Evolutionary conservation across 805 yeast species (phyloP), one percentile per base, ranked within the genome.

Genomic region (Kregervanrija delftensis): DNA sequence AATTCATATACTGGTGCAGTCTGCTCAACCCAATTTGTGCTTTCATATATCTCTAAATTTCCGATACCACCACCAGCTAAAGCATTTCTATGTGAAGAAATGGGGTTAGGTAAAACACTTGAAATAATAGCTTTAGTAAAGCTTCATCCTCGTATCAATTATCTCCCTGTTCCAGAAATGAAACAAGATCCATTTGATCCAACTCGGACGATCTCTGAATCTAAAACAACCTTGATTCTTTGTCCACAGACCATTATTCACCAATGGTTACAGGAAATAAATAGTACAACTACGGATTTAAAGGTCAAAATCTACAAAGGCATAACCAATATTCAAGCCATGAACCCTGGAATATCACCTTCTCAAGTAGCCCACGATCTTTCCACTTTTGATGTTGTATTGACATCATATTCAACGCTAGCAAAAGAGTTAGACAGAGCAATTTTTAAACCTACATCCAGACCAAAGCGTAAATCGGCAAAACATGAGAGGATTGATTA

Each of bases 41-140:
- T 63, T 2, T 41, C 57, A 4, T 66, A 56, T 22, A 33, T 47
- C 2, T 28, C 48, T 2, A 39, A 30, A 0, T 43, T 53, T 1
- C 41, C 42, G 13, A 22, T 39, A 4, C 44, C 39, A 9, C 52
- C 55, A 8, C 55, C 57, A 2, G 81, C 76, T 0, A 70, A 73
- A 41, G 96, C 95, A 0, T 65, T 93, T 8, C 61, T 93, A 32
- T 84, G 93, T 1, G 99, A 91, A 56, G 99, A 93, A 62, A 93
- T 93, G 99, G 99, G 99, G 0, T 71, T 93, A 8, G 99, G 99
- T 0, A 93, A 93, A 58, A 91, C 99, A 0, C 80, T 93, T 4
- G 99, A 93, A 59, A 69, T 89, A 11, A 69, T 86, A 2, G 70
- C 95, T 0, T 65, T 91, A 35, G 64, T 84, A 0, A 57, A 79